These are phyloP conservation scores for Plantago lanceolata DNA, from an alignment of 305 asterid genomes.

Conservation along the genomic window DNA sequence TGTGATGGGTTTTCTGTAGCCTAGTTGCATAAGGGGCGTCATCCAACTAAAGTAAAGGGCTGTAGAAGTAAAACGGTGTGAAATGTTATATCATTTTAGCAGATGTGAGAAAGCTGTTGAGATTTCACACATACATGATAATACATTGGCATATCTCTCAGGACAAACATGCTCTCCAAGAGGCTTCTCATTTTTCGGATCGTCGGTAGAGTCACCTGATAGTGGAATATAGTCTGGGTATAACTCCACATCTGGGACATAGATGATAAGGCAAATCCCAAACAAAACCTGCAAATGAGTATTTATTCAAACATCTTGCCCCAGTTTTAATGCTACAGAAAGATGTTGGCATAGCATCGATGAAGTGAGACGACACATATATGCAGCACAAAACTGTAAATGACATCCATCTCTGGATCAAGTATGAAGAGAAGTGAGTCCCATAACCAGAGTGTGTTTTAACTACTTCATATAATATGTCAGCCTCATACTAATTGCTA, in stretches of 20 bases:
- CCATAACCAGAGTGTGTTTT: too few species aligned
- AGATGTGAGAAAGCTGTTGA: constrained; percentile 8
- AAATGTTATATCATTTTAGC: too few species aligned
- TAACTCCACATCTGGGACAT: constrained; percentile 59
- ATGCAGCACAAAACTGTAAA: too few species aligned
- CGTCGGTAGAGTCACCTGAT: constrained; percentile 44
- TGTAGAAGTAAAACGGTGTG: too few species aligned
- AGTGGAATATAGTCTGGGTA: constrained; percentile 76
- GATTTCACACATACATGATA: constrained; percentile 51
- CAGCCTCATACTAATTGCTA: too few species aligned
- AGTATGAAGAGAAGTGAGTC: too few species aligned
- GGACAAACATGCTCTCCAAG: constrained; percentile 68
- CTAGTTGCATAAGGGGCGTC: constrained; percentile 83
- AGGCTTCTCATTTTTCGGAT: constrained; percentile 38
- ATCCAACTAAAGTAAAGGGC: constrained; percentile 39
- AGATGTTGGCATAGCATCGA: too few species aligned
- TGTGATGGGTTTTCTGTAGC: constrained; percentile 75
- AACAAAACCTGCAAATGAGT: constrained; percentile 51
- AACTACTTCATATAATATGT: too few species aligned
- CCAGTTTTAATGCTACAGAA: too few species aligned
- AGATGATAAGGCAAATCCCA: constrained; percentile 56
- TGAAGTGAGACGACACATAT: too few species aligned
- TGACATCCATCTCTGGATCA: constrained; percentile 5
- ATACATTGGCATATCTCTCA: constrained; percentile 65
- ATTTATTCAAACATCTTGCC: not conserved